phyloP scores from a whole-genome alignment of 352 stramenopile species.

The Globisporangium okanoganense region DNA sequence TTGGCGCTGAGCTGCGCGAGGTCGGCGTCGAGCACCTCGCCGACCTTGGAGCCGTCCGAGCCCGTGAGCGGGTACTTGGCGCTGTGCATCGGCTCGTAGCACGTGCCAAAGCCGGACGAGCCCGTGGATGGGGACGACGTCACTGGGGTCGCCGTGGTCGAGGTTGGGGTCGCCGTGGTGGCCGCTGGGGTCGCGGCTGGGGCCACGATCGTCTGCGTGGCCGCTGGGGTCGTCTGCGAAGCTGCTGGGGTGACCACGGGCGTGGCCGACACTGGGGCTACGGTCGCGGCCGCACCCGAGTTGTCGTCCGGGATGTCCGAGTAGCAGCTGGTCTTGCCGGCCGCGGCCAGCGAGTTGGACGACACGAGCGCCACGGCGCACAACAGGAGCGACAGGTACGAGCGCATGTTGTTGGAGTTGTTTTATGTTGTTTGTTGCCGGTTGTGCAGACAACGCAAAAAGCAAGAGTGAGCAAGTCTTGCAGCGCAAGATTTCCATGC shows the following conservation, averaged over 20 bases:
- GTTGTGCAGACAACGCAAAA: background rate
- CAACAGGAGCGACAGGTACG: constrained; percentile 13
- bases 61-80: constrained; percentile 39
- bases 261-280: background rate
- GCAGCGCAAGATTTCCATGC: no score
- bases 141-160: background rate
- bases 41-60: constrained; percentile 19
- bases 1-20: constrained; percentile 37
- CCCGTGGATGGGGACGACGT: background rate
- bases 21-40: constrained; percentile 34
- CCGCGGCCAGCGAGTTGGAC: background rate
- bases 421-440: background rate
- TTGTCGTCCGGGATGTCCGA: constrained; percentile 8
- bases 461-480: constrained; percentile 4
- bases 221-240: background rate
- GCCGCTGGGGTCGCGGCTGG: background rate
- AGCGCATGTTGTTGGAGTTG: constrained; percentile 5
- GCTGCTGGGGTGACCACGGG: background rate
- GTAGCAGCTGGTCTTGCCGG: constrained; percentile 12
- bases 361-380: constrained; percentile 8
- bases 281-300: background rate
- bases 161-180: background rate
- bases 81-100: constrained; percentile 56
- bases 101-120: constrained; percentile 24
- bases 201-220: background rate